Evolutionary conservation across 192 early-diverging fungal genomes (phyloP).

Genomic region (Entomortierella lignicola): DNA sequence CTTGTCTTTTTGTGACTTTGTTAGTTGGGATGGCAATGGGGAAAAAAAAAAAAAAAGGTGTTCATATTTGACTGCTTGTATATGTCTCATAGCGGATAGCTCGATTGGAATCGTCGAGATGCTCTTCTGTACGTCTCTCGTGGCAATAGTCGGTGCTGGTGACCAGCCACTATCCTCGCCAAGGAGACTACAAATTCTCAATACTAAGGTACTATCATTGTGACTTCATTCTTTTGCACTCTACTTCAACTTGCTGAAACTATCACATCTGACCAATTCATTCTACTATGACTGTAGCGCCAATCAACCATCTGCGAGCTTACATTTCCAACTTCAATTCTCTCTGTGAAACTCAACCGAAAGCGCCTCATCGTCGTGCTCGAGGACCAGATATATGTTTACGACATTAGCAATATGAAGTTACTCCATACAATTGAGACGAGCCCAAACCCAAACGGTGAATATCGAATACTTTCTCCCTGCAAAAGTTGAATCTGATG

Average conservation of each 20-base stretch:
- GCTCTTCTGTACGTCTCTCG: slow-evolving; percentile 96
- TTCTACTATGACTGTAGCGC: slow-evolving; percentile 61
- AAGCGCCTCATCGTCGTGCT: slow-evolving; percentile 93
- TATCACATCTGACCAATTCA: not conserved
- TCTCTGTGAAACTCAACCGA: slow-evolving; percentile 96
- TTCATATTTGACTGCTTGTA: not conserved
- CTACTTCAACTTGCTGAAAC: too few relatives aligned
- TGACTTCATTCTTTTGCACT: not conserved
- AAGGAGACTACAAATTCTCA: slow-evolving; percentile 91
- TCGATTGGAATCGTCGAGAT: slow-evolving; percentile 97
- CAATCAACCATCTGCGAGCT: slow-evolving; percentile 98
- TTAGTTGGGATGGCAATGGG: not conserved
- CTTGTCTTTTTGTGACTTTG: not conserved
- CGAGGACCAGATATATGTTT: slow-evolving; percentile 96
- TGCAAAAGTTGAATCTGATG: too few relatives aligned
- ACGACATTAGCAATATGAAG: slow-evolving; percentile 99
- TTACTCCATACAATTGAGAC: slow-evolving; percentile 96
- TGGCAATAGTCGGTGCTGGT: slow-evolving; percentile 94
- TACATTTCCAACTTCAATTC: slow-evolving; percentile 90
- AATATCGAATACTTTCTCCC: too few relatives aligned
- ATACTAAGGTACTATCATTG: slow-evolving; percentile 84
- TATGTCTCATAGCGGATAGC: slow-evolving; percentile 71
- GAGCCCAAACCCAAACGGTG: slow-evolving; percentile 88
- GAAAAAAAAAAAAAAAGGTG: not conserved
- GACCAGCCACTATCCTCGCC: slow-evolving; percentile 90